Evolutionary conservation across 257 asterid genomes (phyloP).

Genomic region (Capsicum chinense): DNA sequence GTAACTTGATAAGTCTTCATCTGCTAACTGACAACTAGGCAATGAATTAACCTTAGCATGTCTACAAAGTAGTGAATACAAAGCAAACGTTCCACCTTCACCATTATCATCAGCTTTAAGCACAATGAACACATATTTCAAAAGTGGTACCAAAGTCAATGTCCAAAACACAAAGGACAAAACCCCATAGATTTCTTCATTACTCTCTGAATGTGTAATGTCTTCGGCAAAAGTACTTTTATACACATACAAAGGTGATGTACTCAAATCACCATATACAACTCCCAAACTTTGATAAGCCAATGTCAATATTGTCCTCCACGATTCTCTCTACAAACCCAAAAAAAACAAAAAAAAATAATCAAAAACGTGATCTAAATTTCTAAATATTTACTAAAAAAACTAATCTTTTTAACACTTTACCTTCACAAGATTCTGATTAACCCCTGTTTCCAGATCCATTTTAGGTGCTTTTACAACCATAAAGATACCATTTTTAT

Average conservation of each 20-base stretch:
- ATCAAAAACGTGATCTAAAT: neutral
- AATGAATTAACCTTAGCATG: conserved; percentile 78
- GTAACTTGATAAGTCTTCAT: conserved; percentile 74
- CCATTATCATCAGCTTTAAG: conserved; percentile 94
- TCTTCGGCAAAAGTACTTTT: conserved; percentile 91
- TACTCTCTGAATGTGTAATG: conserved; percentile 69
- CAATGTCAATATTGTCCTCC: conserved; percentile 76
- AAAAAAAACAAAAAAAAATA: neutral
- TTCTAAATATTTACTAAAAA: neutral
- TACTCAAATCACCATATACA: conserved; percentile 94
- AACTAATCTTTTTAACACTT: conserved; percentile 28
- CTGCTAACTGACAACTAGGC: conserved; percentile 80
- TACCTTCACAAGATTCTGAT: conserved; percentile 68
- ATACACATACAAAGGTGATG: conserved; percentile 84
- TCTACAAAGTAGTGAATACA: conserved; percentile 80
- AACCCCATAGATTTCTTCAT: conserved; percentile 88
- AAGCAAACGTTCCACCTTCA: conserved; percentile 95
- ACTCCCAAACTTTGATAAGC: conserved; percentile 94
- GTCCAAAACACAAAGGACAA: conserved; percentile 88
- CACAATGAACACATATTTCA: conserved; percentile 85
- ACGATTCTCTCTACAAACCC: conserved; percentile 77
- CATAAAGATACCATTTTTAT: conserved; percentile 48
- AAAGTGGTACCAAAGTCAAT: conserved; percentile 72
- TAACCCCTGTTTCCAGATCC: conserved; percentile 76
- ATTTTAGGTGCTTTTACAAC: conserved; percentile 47